Evolutionary conservation across 1,284 basidiomycete species (phyloP), one percentile per base, ranked within the genome.

Genomic region (Coriolopsis trogii): DNA sequence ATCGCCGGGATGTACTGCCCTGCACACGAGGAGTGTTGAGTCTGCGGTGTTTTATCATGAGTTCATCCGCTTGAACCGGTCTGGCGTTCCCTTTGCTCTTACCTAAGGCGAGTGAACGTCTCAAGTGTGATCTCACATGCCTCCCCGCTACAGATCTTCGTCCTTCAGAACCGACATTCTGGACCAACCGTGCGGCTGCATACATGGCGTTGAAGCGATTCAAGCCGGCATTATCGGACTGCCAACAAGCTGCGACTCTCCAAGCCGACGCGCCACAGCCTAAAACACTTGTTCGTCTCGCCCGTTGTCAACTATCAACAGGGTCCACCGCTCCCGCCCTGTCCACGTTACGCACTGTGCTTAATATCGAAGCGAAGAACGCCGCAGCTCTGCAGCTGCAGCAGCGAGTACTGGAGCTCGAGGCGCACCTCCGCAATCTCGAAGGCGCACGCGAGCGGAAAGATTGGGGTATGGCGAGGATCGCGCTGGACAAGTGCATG

Each of bases 131-230:
- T n/a, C 25, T 51, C 38, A 23, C 39, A n/a, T n/a, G n/a, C 37
- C 15, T 26, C 9, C 29, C 47, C 20, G 15, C 20, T 29, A 23
- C 20, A 56, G 45, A 84, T 53, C 70, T 88, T 51, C 84, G 85
- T 54, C 75, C 87, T 0, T 65, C 77, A 4, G 87, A 93, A 64
- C 83, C 91, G 2, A 79, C 88, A 0, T 93, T 89, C 65, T 75
- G 88, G 53, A 90, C 90, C 13, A 95, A 95, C 69, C 84, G 93
- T 36, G 92, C 92, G 0, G 93, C 93, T 2, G 87, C 92, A 3
- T 83, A 89, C 65, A 95, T 95, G 84, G 80, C 84, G 0, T 67
- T 91, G 48, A 92, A 92, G 65, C 80, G 80, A 38, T 95, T 89
- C 76, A 76, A 80, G 30, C 71, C 75, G 2, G 93, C 92, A 0